Base-by-base conservation (phyloP, 257 asterid genomes). In the Echium plantagineum region DNA sequence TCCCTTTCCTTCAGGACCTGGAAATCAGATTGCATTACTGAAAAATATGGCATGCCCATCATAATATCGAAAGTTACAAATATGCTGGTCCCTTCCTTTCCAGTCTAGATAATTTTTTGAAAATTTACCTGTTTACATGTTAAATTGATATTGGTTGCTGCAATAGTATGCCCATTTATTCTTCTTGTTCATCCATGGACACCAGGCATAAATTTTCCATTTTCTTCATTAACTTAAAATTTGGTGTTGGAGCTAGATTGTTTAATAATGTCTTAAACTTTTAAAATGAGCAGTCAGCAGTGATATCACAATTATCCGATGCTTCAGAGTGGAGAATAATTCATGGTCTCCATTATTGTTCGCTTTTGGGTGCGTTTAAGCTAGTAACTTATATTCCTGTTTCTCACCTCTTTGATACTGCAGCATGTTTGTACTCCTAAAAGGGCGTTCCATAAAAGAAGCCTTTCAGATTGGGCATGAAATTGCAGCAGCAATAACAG, bases 371-470 rank as follows among this genome's bases (percentile, higher is more conserved):
- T 5, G 21, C n/a, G 24, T 47, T 1, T 66, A 59, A 16, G 51
- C 66, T 38, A 26, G 21, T 15, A 52, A 21, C 31, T 19, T 30
- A 42, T 61, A 20, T 22, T 22, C 47, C 57, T 55, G 15, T 60
- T 19, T 52, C 12, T 52, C 32, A 18, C 57, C 31, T 68, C 66
- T 63, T 76, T 58, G 52, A 60, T 72, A 56, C 51, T 63, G 83
- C 90, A 91, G 98, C 82, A 77, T 91, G 93, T 91, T 91, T 78
- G 98, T 91, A 57, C 96, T 91, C 70, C 87, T 91, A 32, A 79
- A 85, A 73, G 98, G 98, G 52, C 93, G 95, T 56, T 83, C 96
- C 35, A 68, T 74, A 31, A 78, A 75, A 71, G 95, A 87, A 69
- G 94, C 98, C 52, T 88, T 91, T 51, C 59, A 69, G 66, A 62